Evolutionary conservation across 2,329 filamentous ascomycete genomes (phyloP), one percentile per base, ranked within the genome.

Genomic region (Blastomyces gilchristii): DNA sequence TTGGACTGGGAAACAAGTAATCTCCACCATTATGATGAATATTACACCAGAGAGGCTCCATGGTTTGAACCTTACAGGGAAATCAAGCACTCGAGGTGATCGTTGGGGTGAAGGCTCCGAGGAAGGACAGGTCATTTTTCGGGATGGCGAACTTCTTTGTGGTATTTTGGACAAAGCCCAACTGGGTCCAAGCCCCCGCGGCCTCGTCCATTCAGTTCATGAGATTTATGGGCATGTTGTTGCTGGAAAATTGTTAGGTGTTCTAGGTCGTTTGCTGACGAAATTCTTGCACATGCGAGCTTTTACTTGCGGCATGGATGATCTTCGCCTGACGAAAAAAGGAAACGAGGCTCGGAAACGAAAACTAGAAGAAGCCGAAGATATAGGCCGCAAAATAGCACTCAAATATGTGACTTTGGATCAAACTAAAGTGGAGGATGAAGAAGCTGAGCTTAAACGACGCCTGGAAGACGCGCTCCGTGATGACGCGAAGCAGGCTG

Each of bases 161-260:
- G 94, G 94, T 69, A 95, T 99, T 69, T 82, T 99, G 37, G 95
- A 99, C 75, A 99, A 99, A 78, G 88, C 90, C 50, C 94, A 99
- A 69, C 89, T 99, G 64, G 94, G 94, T 62, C 91, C 92, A 47
- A 89, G 85, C 64, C 85, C 86, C 39, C 92, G 92, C 61, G 94
- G 94, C 66, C 82, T 99, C 54, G 86, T 99, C 64, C 94, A 99
- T 73, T 87, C 91, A 1, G 85, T 97, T 28, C 93, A 99, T 71
- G 94, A 99, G 72, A 85, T 92, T 1, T 97, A 97, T 72, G 94
- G 95, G 1, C 88, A 94, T 63, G 88, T 87, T 18, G 83, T 88
- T 66, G 93, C 94, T 25, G 93, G 94, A 43, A 91, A 90, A 72
- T 80, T 96, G 11, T 84, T 99, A 62, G 95, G 91, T 79, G 88